A percentile compares a stretch with the other conserved stretches of the same genome.
Evolutionary conservation across 2,329 filamentous ascomycete species (phyloP).

Genomic region (Aspergillus luchuensis): DNA sequence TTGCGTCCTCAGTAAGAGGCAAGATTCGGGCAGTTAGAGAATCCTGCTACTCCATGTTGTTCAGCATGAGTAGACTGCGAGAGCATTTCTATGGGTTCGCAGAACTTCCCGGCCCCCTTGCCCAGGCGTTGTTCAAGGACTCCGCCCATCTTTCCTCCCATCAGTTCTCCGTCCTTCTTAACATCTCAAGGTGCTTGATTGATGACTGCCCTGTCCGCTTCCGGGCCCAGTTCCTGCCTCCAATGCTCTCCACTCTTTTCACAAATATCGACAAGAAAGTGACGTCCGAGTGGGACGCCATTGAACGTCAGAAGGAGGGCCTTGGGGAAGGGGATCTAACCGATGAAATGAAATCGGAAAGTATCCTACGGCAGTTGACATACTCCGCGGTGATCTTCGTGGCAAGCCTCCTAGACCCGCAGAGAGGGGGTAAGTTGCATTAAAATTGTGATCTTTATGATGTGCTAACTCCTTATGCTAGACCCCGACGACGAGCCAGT

Average conservation of each 20-base stretch:
- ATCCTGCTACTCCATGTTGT: constrained; percentile 90
- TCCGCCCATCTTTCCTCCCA: constrained; percentile 83
- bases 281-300: constrained; percentile 78
- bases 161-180: constrained; percentile 90
- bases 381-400: constrained; percentile 92
- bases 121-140: constrained; percentile 80
- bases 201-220: constrained; percentile 85
- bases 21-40: constrained; percentile 88
- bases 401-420: constrained; percentile 80
- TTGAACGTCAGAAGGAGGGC: constrained; percentile 61
- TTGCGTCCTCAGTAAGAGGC: constrained; percentile 89
- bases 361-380: constrained; percentile 87
- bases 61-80: constrained; percentile 85
- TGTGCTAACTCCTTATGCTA: constrained; percentile 23
- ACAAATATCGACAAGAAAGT: constrained; percentile 86
- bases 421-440: constrained; percentile 58
- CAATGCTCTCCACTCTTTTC: constrained; percentile 79
- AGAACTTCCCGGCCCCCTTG: constrained; percentile 79
- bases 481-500: constrained; percentile 39
- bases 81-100: constrained; percentile 87
- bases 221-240: constrained; percentile 78
- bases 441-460: not conserved
- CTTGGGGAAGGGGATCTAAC: constrained; percentile 74
- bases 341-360: constrained; percentile 98
- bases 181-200: constrained; percentile 82